Evolutionary conservation across 1,139 yeast species (phyloP).

Genomic region (Arxiozyma telluris): DNA sequence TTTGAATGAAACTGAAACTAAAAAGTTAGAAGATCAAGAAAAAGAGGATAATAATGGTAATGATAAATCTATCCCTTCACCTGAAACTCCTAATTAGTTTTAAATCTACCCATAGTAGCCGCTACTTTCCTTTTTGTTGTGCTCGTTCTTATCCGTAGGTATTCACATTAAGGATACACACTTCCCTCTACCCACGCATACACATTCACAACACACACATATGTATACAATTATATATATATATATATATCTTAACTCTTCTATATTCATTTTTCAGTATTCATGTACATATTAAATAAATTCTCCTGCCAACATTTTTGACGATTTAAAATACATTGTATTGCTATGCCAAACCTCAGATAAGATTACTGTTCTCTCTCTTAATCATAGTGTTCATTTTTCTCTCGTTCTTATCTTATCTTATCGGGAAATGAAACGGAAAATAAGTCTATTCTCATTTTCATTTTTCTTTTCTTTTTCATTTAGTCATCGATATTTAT

Average conservation of each 20-base stretch:
- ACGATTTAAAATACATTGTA: too few relatives aligned
- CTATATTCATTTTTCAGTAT: background rate
- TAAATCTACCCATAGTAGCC: background rate
- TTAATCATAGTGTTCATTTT: too few relatives aligned
- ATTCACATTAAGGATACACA: background rate
- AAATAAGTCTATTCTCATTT: too few relatives aligned
- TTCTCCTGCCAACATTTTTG: background rate
- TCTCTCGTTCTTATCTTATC: background rate
- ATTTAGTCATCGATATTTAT: background rate
- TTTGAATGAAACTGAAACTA: conserved; percentile 37
- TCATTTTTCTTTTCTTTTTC: too few relatives aligned
- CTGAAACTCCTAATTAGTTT: background rate
- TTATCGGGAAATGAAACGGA: background rate
- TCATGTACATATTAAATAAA: background rate
- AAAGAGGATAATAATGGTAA: conserved; percentile 8
- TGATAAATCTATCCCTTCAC: background rate
- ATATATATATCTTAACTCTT: background rate
- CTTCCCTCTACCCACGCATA: background rate
- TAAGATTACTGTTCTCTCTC: background rate
- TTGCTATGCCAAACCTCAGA: background rate
- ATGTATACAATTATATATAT: too few relatives aligned
- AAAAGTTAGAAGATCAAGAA: conserved; percentile 14
- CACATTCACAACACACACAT: too few relatives aligned
- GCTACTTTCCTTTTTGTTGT: too few relatives aligned
- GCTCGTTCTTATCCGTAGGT: background rate